phyloP scores from a whole-genome alignment of 2,329 filamentous ascomycete genomes.

The Hawksworthiomyces lignivorus region DNA sequence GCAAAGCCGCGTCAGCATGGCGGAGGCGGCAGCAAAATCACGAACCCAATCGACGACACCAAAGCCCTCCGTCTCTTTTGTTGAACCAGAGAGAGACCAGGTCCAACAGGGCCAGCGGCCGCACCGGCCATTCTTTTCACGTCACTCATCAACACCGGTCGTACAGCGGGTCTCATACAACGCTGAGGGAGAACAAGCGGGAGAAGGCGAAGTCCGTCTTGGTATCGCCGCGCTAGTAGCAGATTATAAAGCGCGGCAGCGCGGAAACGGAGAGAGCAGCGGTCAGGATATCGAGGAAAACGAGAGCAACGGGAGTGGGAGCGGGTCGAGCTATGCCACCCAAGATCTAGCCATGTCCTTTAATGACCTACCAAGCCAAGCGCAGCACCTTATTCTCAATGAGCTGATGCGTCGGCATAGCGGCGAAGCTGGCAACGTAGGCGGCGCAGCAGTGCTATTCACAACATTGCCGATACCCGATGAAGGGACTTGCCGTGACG shows the following conservation, averaged over 20 bases:
- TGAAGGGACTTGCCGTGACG: constrained; percentile 66
- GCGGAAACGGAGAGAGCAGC: neutral
- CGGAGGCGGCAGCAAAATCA: constrained; percentile 40
- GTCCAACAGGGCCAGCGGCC: constrained; percentile 29
- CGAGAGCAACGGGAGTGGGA: neutral
- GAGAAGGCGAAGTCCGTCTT: constrained; percentile 27
- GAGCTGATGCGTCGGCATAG: constrained; percentile 69
- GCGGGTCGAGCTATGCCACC: constrained; percentile 13
- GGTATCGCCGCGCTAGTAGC: constrained; percentile 38
- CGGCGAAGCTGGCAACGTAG: constrained; percentile 35
- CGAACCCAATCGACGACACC: neutral
- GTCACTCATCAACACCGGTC: constrained; percentile 8
- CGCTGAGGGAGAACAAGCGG: neutral
- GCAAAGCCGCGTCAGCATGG: constrained; percentile 20
- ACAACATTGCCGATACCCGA: constrained; percentile 76
- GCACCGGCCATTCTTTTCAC: constrained; percentile 8
- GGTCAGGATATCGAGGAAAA: neutral
- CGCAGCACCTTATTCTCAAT: constrained; percentile 80
- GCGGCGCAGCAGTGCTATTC: constrained; percentile 60
- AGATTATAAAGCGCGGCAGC: constrained; percentile 25
- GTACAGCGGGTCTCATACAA: constrained; percentile 1
- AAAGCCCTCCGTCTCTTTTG: constrained; percentile 48
- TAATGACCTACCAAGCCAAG: constrained; percentile 77
- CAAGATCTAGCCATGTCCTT: constrained; percentile 60
- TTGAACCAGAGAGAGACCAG: constrained; percentile 31